These are phyloP conservation scores for Fusarium tanahbumbuense DNA, from an alignment of 2,329 filamentous ascomycete species.

Conservation along the genomic window DNA sequence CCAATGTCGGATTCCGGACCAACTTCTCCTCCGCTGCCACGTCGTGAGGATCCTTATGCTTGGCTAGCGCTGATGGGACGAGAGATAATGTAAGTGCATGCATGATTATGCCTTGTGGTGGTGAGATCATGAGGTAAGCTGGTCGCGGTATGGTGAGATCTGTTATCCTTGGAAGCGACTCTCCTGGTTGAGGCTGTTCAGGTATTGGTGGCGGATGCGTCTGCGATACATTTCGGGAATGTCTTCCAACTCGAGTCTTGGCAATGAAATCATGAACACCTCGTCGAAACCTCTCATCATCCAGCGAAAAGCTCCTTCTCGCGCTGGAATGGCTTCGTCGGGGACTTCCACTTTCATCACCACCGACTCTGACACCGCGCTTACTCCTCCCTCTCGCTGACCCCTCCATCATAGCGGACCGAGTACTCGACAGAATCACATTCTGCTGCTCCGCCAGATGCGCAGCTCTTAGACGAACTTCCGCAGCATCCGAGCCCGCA, in stretches of 20 bases:
- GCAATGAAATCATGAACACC: slow-evolving; percentile 62
- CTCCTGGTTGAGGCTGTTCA: slow-evolving; percentile 27
- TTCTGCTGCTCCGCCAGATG: slow-evolving; percentile 74
- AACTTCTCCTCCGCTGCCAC: slow-evolving; percentile 65
- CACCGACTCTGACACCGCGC: slow-evolving; percentile 62
- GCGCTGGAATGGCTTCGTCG: slow-evolving; percentile 55
- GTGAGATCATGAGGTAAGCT: slow-evolving; percentile 76
- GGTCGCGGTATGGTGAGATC: slow-evolving; percentile 54
- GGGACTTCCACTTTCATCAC: slow-evolving; percentile 58
- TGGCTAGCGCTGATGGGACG: slow-evolving; percentile 48
- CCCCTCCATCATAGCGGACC: slow-evolving; percentile 48
- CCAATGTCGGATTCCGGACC: slow-evolving; percentile 69
- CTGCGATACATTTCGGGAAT: slow-evolving; percentile 33
- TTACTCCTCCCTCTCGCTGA: slow-evolving; percentile 43
- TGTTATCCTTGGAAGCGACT: slow-evolving; percentile 48
- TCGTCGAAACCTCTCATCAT: slow-evolving; percentile 61
- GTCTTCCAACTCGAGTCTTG: slow-evolving; percentile 50
- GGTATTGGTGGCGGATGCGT: slow-evolving; percentile 9
- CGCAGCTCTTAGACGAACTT: slow-evolving; percentile 77
- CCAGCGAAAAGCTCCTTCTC: slow-evolving; percentile 54
- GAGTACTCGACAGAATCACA: slow-evolving; percentile 55
- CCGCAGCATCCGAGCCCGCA: slow-evolving; percentile 69
- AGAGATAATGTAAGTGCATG: slow-evolving; percentile 72
- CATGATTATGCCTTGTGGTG: slow-evolving; percentile 70
- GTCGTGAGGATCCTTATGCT: slow-evolving; percentile 40